Evolutionary conservation across 1,284 basidiomycete species (phyloP).

Genomic region (Xanthoconium separans): DNA sequence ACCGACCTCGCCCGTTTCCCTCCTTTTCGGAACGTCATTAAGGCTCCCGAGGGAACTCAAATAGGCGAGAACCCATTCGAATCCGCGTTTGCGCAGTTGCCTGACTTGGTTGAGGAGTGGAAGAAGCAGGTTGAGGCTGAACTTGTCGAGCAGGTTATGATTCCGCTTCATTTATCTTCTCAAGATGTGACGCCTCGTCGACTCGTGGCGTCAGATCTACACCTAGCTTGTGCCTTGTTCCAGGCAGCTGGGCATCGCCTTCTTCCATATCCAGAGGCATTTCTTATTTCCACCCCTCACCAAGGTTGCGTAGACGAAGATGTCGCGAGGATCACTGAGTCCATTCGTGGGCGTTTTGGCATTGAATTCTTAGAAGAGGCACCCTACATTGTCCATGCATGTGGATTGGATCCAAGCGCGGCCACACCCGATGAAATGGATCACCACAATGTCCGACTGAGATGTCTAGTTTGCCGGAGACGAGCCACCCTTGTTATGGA

Average conservation of each 20-base stretch:
- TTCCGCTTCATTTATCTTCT: background rate
- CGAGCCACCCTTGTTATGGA: background rate
- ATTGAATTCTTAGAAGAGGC: conserved; percentile 3
- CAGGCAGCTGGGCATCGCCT: rapidly evolving
- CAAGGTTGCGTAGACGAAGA: background rate
- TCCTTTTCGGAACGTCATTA: conserved; percentile 10
- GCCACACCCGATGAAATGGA: conserved; percentile 23
- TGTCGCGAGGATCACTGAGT: background rate
- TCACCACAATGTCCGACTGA: conserved; percentile 2
- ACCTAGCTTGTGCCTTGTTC: conserved; percentile 10
- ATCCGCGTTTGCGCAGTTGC: conserved; percentile 7
- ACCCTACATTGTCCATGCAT: conserved; percentile 11
- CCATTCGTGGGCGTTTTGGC: background rate
- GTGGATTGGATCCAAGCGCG: conserved; percentile 21
- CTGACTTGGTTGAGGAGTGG: background rate
- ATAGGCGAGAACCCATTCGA: conserved; percentile 2
- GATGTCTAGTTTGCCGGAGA: background rate
- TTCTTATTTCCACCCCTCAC: background rate
- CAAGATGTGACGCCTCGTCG: background rate
- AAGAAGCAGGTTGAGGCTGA: conserved; percentile 2
- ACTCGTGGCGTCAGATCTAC: background rate
- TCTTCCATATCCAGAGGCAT: background rate
- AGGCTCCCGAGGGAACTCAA: background rate
- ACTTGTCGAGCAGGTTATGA: conserved; percentile 5
- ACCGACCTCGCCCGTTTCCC: conserved; percentile 6